Evolutionary conservation across 352 stramenopile species (phyloP).

Genomic region (Ophiocytium majus): DNA sequence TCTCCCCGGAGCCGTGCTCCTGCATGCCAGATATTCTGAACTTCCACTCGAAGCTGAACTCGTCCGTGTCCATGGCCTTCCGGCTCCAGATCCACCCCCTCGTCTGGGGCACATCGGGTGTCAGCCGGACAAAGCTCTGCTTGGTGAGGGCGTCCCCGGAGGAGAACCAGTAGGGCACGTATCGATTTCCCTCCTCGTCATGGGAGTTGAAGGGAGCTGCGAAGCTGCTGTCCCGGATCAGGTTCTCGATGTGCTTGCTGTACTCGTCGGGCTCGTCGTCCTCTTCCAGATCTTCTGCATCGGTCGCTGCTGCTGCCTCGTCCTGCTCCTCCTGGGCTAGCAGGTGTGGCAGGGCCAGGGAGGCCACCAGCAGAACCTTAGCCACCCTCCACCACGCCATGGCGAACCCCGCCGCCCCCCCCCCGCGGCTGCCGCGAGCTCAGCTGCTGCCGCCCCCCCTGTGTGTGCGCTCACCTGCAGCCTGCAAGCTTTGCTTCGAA

Average conservation of each 20-base stretch:
- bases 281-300: neutral
- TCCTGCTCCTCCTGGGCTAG: neutral
- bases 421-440: too few relatives aligned
- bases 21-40: conserved; percentile 20
- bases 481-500: too few relatives aligned
- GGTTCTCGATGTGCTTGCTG: neutral
- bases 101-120: conserved; percentile 20
- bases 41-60: conserved; percentile 24
- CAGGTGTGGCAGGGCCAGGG: neutral
- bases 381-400: neutral
- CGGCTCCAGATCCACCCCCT: neutral
- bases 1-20: neutral
- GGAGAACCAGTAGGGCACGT: conserved; percentile 38
- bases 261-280: neutral
- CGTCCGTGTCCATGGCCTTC: neutral
- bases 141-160: conserved; percentile 44
- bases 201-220: conserved; percentile 43
- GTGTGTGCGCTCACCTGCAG: too few relatives aligned
- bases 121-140: conserved; percentile 52
- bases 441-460: too few relatives aligned
- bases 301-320: neutral
- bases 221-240: neutral
- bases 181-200: conserved; percentile 37
- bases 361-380: neutral
- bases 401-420: too few relatives aligned